Evolutionary conservation across 2,329 filamentous ascomycete species (phyloP).

Genomic region (Byssochlamys sp.): DNA sequence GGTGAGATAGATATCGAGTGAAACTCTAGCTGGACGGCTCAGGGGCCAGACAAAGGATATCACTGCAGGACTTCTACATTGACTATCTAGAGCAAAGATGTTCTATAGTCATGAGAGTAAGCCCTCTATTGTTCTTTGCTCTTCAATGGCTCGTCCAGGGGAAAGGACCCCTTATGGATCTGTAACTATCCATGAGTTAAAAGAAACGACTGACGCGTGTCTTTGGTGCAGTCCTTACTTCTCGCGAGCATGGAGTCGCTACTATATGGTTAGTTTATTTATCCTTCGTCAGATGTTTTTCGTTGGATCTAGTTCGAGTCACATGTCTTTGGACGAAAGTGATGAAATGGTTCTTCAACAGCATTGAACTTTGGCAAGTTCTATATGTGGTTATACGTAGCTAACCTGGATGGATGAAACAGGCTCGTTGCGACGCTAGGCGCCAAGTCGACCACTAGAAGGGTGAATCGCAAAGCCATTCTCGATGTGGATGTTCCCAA

Average conservation of each 20-base stretch:
- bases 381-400: too few relatives aligned
- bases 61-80: background rate
- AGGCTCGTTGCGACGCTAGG: slow-evolving; percentile 91
- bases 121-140: slow-evolving; percentile 16
- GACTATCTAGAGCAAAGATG: slow-evolving; percentile 45
- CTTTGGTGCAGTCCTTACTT: slow-evolving; percentile 57
- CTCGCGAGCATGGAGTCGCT: slow-evolving; percentile 78
- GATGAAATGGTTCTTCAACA: background rate
- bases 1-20: background rate
- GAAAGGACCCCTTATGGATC: background rate
- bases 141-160: background rate
- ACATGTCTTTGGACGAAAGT: background rate
- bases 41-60: background rate
- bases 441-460: slow-evolving; percentile 58
- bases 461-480: slow-evolving; percentile 75
- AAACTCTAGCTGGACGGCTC: background rate
- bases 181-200: slow-evolving; percentile 1
- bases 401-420: slow-evolving; percentile 15
- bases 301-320: background rate
- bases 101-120: slow-evolving; percentile 93
- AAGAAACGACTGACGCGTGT: slow-evolving; percentile 13
- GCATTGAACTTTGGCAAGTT: too few relatives aligned
- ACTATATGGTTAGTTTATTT: slow-evolving; percentile 68
- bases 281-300: background rate
- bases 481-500: slow-evolving; percentile 76